Evolutionary conservation across 495 filamentous ascomycete genomes (phyloP).

Genomic region (Durotheca rogersii): DNA sequence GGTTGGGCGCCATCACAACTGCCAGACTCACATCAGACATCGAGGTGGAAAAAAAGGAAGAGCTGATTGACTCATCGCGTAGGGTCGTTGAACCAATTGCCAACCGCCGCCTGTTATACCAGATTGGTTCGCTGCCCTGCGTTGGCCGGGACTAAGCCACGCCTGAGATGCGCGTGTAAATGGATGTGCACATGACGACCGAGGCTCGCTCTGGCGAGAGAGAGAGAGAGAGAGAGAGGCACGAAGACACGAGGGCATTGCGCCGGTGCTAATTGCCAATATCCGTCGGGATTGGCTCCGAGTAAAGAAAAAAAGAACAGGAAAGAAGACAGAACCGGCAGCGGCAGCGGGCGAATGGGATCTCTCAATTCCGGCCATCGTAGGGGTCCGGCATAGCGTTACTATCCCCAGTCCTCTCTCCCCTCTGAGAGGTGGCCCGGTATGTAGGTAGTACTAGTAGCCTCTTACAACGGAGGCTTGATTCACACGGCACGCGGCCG

Average conservation of each 20-base stretch:
- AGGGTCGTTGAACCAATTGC: constrained; percentile 6
- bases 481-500: too few relatives aligned
- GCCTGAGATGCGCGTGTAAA: constrained; percentile 7
- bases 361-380: constrained; percentile 15
- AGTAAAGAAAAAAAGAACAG: constrained; percentile 1
- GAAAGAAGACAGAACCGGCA: too few relatives aligned
- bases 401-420: background rate
- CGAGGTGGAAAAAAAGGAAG: constrained; percentile 2
- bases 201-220: constrained; percentile 1
- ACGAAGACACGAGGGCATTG: constrained; percentile 14
- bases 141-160: constrained; percentile 12
- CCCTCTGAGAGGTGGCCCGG: too few relatives aligned
- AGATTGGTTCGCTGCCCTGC: constrained; percentile 29
- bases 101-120: constrained; percentile 7
- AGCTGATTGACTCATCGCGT: constrained; percentile 4
- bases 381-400: constrained; percentile 14
- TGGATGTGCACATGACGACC: too few relatives aligned
- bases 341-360: constrained; percentile 20
- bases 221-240: too few relatives aligned
- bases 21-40: constrained; percentile 21
- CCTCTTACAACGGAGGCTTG: too few relatives aligned
- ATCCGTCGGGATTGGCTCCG: constrained; percentile 23
- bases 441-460: too few relatives aligned
- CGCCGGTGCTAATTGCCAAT: constrained; percentile 14
- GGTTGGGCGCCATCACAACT: constrained; percentile 25